Evolutionary conservation across 768 basidiomycete species (phyloP).

Genomic region (Pilatotrama ljubarskyi): DNA sequence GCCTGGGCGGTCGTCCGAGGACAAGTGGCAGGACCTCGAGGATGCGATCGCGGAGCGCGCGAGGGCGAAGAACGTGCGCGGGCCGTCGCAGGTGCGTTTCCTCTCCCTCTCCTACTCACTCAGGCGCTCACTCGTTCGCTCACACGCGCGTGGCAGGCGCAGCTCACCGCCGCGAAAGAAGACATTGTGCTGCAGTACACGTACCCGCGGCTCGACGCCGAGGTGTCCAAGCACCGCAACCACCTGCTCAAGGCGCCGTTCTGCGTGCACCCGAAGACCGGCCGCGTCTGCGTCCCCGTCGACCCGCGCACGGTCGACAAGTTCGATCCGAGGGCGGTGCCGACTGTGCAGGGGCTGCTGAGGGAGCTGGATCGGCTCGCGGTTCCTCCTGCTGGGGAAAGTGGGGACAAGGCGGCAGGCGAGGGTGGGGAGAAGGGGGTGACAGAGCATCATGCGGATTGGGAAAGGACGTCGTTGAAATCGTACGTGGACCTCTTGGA

Average conservation of each 20-base stretch:
- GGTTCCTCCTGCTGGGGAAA: background rate
- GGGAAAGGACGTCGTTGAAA: conserved; percentile 84
- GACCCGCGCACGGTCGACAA: conserved; percentile 71
- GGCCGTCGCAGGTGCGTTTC: conserved; percentile 35
- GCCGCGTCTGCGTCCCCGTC: conserved; percentile 91
- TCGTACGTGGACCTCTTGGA: conserved; percentile 93
- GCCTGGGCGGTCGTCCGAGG: conserved; percentile 53
- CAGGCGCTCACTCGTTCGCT: background rate
- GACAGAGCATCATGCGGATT: conserved; percentile 58
- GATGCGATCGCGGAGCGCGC: conserved; percentile 16
- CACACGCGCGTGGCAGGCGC: conserved; percentile 24
- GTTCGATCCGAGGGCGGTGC: conserved; percentile 85
- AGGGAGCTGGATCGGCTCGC: conserved; percentile 62
- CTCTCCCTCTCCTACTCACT: conserved; percentile 12
- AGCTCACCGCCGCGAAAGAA: conserved; percentile 58
- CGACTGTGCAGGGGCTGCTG: conserved; percentile 84
- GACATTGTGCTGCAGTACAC: conserved; percentile 93
- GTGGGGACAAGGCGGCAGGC: too few relatives aligned
- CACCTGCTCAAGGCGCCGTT: conserved; percentile 98
- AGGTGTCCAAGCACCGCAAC: conserved; percentile 96
- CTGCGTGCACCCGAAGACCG: conserved; percentile 95
- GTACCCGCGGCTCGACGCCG: conserved; percentile 94
- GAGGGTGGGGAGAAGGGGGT: conserved; percentile 9
- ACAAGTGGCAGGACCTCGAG: conserved; percentile 76
- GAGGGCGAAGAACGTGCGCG: conserved; percentile 26